A percentile compares a stretch with the other conserved stretches of the same genome.
Evolutionary conservation across 148 eudicot species (phyloP).

Genomic region (Silene conica): DNA sequence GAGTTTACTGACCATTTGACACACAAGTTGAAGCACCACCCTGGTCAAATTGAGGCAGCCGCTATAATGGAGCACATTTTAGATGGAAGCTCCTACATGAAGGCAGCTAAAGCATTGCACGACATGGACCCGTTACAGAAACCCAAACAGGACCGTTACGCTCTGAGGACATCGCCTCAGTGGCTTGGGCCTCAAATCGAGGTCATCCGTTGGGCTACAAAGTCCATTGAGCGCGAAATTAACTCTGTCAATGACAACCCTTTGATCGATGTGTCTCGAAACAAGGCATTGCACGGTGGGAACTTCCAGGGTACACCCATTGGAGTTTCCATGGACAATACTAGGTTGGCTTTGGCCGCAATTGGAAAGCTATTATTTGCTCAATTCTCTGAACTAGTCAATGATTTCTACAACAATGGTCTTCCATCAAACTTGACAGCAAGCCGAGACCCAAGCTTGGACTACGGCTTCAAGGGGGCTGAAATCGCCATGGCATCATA

Average conservation of each 20-base stretch:
- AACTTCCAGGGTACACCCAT: conserved; percentile 93
- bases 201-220: conserved; percentile 69
- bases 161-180: conserved; percentile 84
- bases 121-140: conserved; percentile 77
- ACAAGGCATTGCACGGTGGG: conserved; percentile 84
- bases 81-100: conserved; percentile 64
- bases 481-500: conserved; percentile 93
- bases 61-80: conserved; percentile 89
- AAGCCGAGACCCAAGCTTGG: conserved; percentile 78
- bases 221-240: conserved; percentile 80
- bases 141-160: conserved; percentile 83
- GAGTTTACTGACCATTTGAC: conserved; percentile 87
- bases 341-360: conserved; percentile 67
- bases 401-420: conserved; percentile 85
- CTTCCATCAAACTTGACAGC: conserved; percentile 80
- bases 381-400: conserved; percentile 76
- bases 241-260: conserved; percentile 93
- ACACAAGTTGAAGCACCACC: conserved; percentile 82
- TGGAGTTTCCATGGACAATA: conserved; percentile 86
- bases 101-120: conserved; percentile 58
- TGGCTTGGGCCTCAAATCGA: conserved; percentile 94
- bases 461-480: conserved; percentile 83
- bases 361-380: conserved; percentile 85
- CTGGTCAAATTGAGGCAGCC: conserved; percentile 88
- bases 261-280: conserved; percentile 70